Evolutionary conservation across 148 eudicot genomes (phyloP), one percentile per base, ranked within the genome.

Genomic region (Linanthus parryae): DNA sequence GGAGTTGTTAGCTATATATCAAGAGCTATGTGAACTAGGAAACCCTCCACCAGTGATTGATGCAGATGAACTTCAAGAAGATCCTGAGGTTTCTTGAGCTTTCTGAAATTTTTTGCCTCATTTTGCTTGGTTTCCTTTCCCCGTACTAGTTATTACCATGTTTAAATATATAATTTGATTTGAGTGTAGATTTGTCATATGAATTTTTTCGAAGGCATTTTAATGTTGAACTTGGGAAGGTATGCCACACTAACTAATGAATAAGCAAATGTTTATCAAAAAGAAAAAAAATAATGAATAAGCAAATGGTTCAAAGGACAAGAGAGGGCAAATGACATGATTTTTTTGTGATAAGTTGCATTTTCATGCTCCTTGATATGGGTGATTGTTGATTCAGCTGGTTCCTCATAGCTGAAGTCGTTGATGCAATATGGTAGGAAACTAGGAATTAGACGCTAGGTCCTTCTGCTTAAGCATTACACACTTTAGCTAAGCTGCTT

Each of bases 21-120:
- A 58, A 41, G 83, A 88, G 61, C 82, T 92, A 11, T 68, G 68
- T 72, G 79, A 68, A 44, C 30, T 68, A 56, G 99, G 96, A 22
- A 82, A 77, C 33, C 72, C 83, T 22, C 99, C 99, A 48, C 73
- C 88, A 8, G 48, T 92, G 43, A 72, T 92, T 59, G 99, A 92
- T 80, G 84, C 90, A 30, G 71, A 73, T 34, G 77, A 75, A 29
- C 94, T 92, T 56, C 83, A 70, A 73, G 69, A 71, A 62, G 71
- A 82, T 70, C 99, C 99, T 28, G 88, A 92, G 96, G 99, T 92
- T 38, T 25, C 21, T 35, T 33, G 19, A 41, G 11, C 23, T 55
- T 37, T 52, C 16, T 46, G 13, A 35, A 47, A n/a, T n/a, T n/a
- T n/a, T 31, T 12, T 36, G 43, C 17, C 44, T 44, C 34, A 9